Percentiles rank a stretch among this genome's conserved stretches.
Conservation (phyloP, 352 stramenopile genomes). For the Blastocystis sp. region DNA sequence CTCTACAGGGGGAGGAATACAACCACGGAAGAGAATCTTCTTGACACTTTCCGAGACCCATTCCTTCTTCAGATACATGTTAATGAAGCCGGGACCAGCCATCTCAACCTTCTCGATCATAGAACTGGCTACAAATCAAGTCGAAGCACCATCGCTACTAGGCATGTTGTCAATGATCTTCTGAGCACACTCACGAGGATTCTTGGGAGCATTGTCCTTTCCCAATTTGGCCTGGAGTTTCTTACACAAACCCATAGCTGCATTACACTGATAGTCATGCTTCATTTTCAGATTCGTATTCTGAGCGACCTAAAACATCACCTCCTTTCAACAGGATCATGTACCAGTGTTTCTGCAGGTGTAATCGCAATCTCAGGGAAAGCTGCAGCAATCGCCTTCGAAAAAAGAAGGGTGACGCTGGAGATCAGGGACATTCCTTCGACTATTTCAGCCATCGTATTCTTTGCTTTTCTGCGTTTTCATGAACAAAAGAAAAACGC, state of each 20-base stretch:
- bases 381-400: constrained; percentile 18
- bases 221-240: constrained; percentile 77
- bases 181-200: constrained; percentile 64
- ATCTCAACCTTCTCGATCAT: constrained; percentile 75
- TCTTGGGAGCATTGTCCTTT: constrained; percentile 70
- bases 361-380: constrained; percentile 25
- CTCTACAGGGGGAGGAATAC: constrained; percentile 67
- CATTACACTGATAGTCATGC: constrained; percentile 95
- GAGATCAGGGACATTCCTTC: constrained; percentile 51
- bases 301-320: constrained; percentile 25
- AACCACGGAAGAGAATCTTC: constrained; percentile 73
- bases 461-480: not conserved
- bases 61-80: constrained; percentile 80
- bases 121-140: constrained; percentile 33
- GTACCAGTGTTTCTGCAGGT: not conserved
- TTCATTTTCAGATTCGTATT: constrained; percentile 59
- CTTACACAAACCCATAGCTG: constrained; percentile 89
- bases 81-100: constrained; percentile 92
- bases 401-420: constrained; percentile 31
- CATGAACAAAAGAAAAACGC: not conserved
- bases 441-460: constrained; percentile 35
- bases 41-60: constrained; percentile 74
- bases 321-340: not conserved
- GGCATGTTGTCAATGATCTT: constrained; percentile 32
- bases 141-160: not conserved